Evolutionary conservation across 1,284 basidiomycete genomes (phyloP), one percentile per base, ranked within the genome.

Genomic region (Tranzscheliella williamsii): DNA sequence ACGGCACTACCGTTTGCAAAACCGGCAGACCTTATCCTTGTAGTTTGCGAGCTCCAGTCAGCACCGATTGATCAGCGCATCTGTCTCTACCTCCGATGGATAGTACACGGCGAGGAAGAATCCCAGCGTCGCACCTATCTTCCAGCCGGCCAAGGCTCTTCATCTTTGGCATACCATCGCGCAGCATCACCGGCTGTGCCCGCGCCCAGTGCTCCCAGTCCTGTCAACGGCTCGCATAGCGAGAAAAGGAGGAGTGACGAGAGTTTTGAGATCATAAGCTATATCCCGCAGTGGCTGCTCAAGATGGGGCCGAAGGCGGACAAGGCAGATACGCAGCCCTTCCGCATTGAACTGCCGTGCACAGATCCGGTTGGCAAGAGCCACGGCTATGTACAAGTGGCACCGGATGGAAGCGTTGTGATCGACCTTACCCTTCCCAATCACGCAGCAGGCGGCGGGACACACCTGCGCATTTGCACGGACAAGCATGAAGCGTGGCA

Each of bases 41-140:
- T 63, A 3, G 39, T 63, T n/a, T 63, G 60, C 46, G 53, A 63
- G 26, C 36, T 63, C 24, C 60, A 57, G 31, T 49, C 48, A 2
- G 60, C 54, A 3, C 54, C 60, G 1, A 42, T 52, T 6, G 60
- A 63, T n/a, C 38, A 57, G 26, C 38, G 54, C 2, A 54, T 63
- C 26, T 63, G 60, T 24, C 44, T 63, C 30, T 63, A 63, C 23
- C 16, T 63, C 16, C 22, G 54, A 5, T 63, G 60, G 60, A 63
- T 63, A 36, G 53, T 53, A 2, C 60, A 63, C 20, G 60, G 60
- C 4, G 54, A 63, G 33, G 60, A 63, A 18, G 11, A 17, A 6
- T 5, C 17, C 5, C 26, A 41, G 24, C 15, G 4, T 6, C 15
- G 15, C 13, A 39, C 9, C n/a, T 16, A 7, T 7, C 32, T 33